Base-by-base conservation (phyloP, 2,329 filamentous ascomycete genomes). In the Stagonosporopsis chrysanthemi region DNA sequence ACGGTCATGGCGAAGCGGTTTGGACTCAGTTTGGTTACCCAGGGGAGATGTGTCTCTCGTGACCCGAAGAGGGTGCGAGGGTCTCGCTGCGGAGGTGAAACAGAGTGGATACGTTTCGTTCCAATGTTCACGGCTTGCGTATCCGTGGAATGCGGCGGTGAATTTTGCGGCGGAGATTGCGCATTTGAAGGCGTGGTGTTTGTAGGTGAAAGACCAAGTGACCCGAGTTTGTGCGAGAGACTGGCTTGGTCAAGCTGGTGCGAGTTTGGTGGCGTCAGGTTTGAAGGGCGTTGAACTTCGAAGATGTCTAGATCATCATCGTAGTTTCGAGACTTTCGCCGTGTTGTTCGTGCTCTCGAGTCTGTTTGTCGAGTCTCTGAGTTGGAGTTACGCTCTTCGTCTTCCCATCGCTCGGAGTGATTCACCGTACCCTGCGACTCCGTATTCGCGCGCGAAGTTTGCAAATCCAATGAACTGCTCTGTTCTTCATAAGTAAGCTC, bases 1-100 rank as follows among this genome's bases (percentile, higher is more conserved):
- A 52, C 38, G 22, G n/a, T 39, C 44, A 52, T 51, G 4, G 43
- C 19, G 26, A 57, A 57, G 5, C 41, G 54, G 14, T 31, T 47
- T 2, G 49, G 49, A n/a, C 54, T 57, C n/a, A 57, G 14, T 15
- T 44, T 51, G 12, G 31, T 43, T 9, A 57, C 43, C 54, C 54
- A 57, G 6, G 54, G 54, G 1, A 52, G 44, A 38, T 57, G 44
- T 11, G 54, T 52, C 11, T 57, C 54, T 33, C 41, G 36, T 15
- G 48, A 42, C 4, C 54, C 54, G 19, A 57, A 57, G 2, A 52
- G 44, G 0, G 17, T 14, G 15, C 54, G 48, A 28, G 54, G 54
- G 28, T 57, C 54, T 22, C 38, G 31, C 15, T 38, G 17, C 2
- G 38, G 26, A 14, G 43, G 38, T 23, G 41, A 45, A 14, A 39